phyloP scores from a whole-genome alignment of 2,329 filamentous ascomycete genomes.

The Cladosporium austrohemisphaericum region DNA sequence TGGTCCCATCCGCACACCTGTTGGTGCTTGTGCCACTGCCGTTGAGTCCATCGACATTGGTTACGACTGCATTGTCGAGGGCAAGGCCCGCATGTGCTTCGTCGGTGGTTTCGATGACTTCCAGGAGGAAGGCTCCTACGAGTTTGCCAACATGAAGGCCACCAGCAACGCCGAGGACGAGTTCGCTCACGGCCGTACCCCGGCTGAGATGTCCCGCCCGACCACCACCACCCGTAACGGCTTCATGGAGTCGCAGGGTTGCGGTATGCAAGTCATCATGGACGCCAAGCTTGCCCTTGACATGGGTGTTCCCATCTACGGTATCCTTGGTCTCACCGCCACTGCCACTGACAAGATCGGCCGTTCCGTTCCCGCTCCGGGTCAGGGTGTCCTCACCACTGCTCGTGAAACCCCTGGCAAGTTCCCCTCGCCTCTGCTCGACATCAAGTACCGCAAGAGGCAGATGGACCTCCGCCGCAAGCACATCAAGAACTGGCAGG shows the following conservation, averaged over 20 bases:
- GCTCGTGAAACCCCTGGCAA: slow-evolving; percentile 87
- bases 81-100: slow-evolving; percentile 94
- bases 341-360: slow-evolving; percentile 99
- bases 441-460: slow-evolving; percentile 94
- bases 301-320: slow-evolving; percentile 98
- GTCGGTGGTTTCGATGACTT: slow-evolving; percentile 99
- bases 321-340: slow-evolving; percentile 85
- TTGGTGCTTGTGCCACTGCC: slow-evolving; percentile 93
- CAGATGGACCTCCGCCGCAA: slow-evolving; percentile 91
- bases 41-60: slow-evolving; percentile 97
- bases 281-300: slow-evolving; percentile 91
- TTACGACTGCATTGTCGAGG: slow-evolving; percentile 97
- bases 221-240: slow-evolving; percentile 95
- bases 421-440: slow-evolving; percentile 90
- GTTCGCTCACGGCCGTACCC: slow-evolving; percentile 89
- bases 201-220: slow-evolving; percentile 94
- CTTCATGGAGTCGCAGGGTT: slow-evolving; percentile 99
- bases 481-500: slow-evolving; percentile 95
- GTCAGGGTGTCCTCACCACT: slow-evolving; percentile 93
- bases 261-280: slow-evolving; percentile 98
- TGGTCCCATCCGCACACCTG: slow-evolving; percentile 96
- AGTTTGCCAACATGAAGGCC: slow-evolving; percentile 99
- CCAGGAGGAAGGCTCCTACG: slow-evolving; percentile 97
- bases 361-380: slow-evolving; percentile 91
- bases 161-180: slow-evolving; percentile 98